phyloP scores from a whole-genome alignment of 306 rosid species.

The Rosa rugosa region DNA sequence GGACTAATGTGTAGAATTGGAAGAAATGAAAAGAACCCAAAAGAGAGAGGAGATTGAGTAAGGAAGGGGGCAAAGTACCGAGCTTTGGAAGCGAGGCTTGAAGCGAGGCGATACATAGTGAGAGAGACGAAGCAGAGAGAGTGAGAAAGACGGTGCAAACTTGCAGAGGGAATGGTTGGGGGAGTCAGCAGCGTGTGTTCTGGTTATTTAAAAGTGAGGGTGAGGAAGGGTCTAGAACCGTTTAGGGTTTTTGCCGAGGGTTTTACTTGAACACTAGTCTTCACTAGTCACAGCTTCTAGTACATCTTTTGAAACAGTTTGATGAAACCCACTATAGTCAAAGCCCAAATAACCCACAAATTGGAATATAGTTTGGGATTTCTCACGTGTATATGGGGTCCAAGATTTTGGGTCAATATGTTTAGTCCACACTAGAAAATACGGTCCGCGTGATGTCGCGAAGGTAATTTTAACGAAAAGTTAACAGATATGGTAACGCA shows the following conservation, averaged over 20 bases:
- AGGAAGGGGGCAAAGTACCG: conserved; percentile 42
- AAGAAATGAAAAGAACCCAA: not conserved
- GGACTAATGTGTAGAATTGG: conserved; percentile 2
- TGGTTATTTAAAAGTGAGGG: conserved; percentile 34
- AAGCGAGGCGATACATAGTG: conserved; percentile 80
- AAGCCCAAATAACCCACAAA: too few species aligned
- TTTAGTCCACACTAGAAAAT: too few species aligned
- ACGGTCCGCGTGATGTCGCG: too few species aligned
- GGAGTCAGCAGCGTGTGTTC: not conserved
- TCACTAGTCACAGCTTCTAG: conserved; percentile 2
- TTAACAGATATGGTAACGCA: too few species aligned
- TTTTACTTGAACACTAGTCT: conserved; percentile 27
- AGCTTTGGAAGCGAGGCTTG: conserved; percentile 79
- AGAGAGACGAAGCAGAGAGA: not conserved
- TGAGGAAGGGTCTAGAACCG: conserved; percentile 72
- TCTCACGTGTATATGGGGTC: too few species aligned
- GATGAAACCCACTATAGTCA: not conserved
- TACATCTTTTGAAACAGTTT: not conserved
- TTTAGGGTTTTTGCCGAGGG: conserved; percentile 71
- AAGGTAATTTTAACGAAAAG: too few species aligned
- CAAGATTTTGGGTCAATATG: too few species aligned
- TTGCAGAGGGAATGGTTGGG: not conserved
- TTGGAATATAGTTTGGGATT: too few species aligned
- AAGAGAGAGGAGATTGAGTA: not conserved
- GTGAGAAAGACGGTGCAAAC: not conserved